Conservation (phyloP, 371 early-diverging fungal genomes). For the Blakeslea trispora region DNA sequence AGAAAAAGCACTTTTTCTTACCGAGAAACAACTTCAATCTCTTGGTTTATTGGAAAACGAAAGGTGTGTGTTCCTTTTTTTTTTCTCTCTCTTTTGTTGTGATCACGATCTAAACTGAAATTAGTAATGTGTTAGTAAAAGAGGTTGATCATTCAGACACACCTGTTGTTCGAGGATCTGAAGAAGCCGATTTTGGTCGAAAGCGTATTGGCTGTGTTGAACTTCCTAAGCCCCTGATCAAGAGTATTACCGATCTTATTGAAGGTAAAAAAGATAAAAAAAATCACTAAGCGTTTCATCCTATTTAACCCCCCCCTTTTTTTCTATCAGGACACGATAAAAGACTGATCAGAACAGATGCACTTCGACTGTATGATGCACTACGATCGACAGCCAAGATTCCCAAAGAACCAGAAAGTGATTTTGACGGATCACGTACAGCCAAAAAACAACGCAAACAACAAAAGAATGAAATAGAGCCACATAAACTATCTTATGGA, state of each 20-base stretch:
- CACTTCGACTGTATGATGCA: constrained; percentile 70
- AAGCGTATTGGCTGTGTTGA: constrained; percentile 72
- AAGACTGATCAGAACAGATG: constrained; percentile 62
- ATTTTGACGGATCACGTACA: constrained; percentile 14
- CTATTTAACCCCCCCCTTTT: background rate
- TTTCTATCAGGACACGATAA: constrained; percentile 50
- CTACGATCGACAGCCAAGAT: constrained; percentile 63
- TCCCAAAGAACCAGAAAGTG: constrained; percentile 10
- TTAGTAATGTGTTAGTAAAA: constrained; percentile 11
- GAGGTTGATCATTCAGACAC: constrained; percentile 13
- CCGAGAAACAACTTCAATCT: constrained; percentile 25
- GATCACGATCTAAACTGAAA: no score
- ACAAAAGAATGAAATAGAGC: constrained; percentile 32
- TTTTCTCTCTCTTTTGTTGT: no score
- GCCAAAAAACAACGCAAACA: constrained; percentile 32
- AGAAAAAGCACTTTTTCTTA: constrained; percentile 30
- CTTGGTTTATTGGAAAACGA: background rate
- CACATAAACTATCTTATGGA: constrained; percentile 77
- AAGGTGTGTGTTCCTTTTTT: no score
- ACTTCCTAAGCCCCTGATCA: constrained; percentile 56
- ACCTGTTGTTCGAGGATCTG: constrained; percentile 54
- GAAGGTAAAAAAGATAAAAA: no score
- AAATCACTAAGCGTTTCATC: no score
- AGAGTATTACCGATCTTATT: constrained; percentile 52
- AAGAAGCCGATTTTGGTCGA: constrained; percentile 71